Conservation (phyloP, 148 eudicot species). For the Limonium bicolor region DNA sequence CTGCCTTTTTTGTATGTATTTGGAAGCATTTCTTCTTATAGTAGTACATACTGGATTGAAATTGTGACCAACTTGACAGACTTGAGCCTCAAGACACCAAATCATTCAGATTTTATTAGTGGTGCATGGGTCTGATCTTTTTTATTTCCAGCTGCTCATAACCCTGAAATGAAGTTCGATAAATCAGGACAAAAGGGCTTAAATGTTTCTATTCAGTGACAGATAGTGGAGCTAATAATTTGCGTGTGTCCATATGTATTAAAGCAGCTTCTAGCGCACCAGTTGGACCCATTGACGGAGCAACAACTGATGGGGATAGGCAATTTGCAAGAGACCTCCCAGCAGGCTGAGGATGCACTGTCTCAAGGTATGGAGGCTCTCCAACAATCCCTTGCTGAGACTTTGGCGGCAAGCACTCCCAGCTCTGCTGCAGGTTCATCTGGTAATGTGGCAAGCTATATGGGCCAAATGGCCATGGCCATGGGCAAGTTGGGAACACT, state of each 20-base stretch:
- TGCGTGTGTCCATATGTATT: background rate
- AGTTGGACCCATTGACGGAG: conserved; percentile 88
- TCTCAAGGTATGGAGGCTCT: conserved; percentile 96
- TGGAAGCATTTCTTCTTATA: background rate
- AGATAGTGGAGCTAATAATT: too few species aligned
- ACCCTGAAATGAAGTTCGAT: too few species aligned
- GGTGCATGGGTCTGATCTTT: too few species aligned
- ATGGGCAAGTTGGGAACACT: conserved; percentile 98
- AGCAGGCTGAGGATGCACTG: conserved; percentile 92
- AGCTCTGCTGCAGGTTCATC: conserved; percentile 39
- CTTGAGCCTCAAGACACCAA: too few species aligned
- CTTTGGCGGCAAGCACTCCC: conserved; percentile 57
- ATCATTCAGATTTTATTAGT: too few species aligned
- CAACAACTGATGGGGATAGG: conserved; percentile 63
- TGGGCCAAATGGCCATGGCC: conserved; percentile 99
- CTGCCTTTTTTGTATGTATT: too few species aligned
- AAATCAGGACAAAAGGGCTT: too few species aligned
- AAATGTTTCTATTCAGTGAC: too few species aligned
- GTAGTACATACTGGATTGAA: too few species aligned
- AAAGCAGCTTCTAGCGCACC: conserved; percentile 69
- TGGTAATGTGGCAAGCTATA: conserved; percentile 83
- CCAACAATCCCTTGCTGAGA: conserved; percentile 82
- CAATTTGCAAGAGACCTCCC: conserved; percentile 82
- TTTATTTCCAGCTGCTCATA: too few species aligned
- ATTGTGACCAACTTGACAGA: background rate